A percentile compares a stretch with the other conserved stretches of the same genome.
These are phyloP conservation scores for Arthrobotrys megalospora DNA, from an alignment of 2,329 filamentous ascomycete species.

Conservation along the genomic window DNA sequence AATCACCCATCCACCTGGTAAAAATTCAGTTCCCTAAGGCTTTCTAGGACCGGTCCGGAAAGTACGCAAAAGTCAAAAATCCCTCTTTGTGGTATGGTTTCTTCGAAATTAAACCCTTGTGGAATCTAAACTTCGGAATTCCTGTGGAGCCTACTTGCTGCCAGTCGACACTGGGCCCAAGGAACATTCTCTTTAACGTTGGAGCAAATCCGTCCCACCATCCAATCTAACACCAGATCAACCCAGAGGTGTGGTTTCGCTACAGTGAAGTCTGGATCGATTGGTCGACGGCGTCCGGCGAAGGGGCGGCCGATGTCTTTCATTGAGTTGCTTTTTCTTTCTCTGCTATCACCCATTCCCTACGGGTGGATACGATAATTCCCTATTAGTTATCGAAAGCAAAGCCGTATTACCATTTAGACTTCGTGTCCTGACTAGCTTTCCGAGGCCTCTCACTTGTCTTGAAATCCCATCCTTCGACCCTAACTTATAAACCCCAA, in stretches of 20 bases:
- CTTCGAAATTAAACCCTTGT: conserved; percentile 60
- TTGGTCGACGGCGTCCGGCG: conserved; percentile 39
- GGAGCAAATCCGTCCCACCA: conserved; percentile 57
- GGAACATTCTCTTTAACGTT: conserved; percentile 51
- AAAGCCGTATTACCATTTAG: conserved; percentile 56
- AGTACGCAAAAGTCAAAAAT: conserved; percentile 55
- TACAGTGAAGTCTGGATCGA: conserved; percentile 46
- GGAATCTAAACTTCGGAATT: conserved; percentile 52
- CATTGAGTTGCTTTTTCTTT: conserved; percentile 39
- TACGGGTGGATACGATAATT: conserved; percentile 54
- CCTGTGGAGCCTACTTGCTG: conserved; percentile 28
- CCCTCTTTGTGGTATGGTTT: conserved; percentile 53
- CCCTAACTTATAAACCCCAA: conserved; percentile 58
- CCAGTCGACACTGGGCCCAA: conserved; percentile 49
- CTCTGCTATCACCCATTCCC: conserved; percentile 25
- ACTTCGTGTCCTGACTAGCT: conserved; percentile 57
- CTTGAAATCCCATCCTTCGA: conserved; percentile 45
- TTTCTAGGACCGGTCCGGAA: conserved; percentile 51
- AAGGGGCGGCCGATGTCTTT: conserved; percentile 46
- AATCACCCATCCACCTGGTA: conserved; percentile 46
- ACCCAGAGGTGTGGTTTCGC: conserved; percentile 50
- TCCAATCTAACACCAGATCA: conserved; percentile 57
- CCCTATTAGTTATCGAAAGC: conserved; percentile 56
- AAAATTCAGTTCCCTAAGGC: conserved; percentile 26
- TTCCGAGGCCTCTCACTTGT: conserved; percentile 46